phyloP scores from a whole-genome alignment of 345 rosid genomes.

The Gossypioides kirkii region DNA sequence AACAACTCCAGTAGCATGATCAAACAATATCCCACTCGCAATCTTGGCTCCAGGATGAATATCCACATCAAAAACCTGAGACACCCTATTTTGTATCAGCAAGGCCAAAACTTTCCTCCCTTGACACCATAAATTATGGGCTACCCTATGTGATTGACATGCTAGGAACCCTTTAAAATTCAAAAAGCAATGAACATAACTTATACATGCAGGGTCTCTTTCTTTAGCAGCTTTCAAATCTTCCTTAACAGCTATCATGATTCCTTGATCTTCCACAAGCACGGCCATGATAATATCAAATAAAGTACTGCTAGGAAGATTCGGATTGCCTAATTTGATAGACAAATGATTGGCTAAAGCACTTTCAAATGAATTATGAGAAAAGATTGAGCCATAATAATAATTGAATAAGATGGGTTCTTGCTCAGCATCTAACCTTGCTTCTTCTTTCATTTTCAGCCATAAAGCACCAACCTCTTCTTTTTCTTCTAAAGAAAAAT shows the following conservation, averaged over 20 bases:
- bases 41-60: conserved; percentile 92
- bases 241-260: conserved; percentile 44
- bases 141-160: conserved; percentile 73
- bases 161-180: conserved; percentile 80
- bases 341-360: conserved; percentile 77
- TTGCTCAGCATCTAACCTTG: conserved; percentile 46
- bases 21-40: conserved; percentile 68
- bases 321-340: conserved; percentile 54
- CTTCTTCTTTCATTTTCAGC: conserved; percentile 63
- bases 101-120: conserved; percentile 55
- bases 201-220: conserved; percentile 80
- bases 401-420: conserved; percentile 73
- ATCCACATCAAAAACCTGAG: conserved; percentile 74
- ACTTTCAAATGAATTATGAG: conserved; percentile 49
- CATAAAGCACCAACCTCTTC: conserved; percentile 38
- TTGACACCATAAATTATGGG: conserved; percentile 70
- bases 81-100: conserved; percentile 70
- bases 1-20: conserved; percentile 80
- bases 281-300: conserved; percentile 58
- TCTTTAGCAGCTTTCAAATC: conserved; percentile 68
- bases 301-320: conserved; percentile 50
- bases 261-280: conserved; percentile 41
- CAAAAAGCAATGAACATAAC: conserved; percentile 72
- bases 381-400: conserved; percentile 58
- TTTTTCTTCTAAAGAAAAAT: conserved; percentile 16